Percentiles rank a stretch among this genome's conserved stretches.
Conservation (phyloP, 1,139 yeast species). For the Kurtzmaniella quercitrusa region DNA sequence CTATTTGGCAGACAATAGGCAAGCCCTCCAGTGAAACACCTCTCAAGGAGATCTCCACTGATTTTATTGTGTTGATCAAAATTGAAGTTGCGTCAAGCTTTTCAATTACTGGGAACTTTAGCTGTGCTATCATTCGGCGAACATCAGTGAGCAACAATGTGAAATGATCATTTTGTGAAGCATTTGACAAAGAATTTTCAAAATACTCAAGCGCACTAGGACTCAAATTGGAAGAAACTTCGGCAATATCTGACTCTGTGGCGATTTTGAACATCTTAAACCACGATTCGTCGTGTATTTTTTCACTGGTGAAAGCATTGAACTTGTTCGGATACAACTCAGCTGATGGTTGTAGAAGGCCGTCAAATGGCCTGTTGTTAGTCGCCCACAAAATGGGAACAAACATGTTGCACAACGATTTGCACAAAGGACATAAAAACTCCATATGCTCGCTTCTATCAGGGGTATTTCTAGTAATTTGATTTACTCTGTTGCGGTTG, state of each 20-base stretch:
- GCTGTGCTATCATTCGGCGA: conserved; percentile 31
- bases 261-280: conserved; percentile 18
- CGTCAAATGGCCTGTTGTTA: conserved; percentile 29
- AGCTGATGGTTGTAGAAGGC: conserved; percentile 16
- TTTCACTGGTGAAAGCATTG: conserved; percentile 11
- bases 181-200: conserved; percentile 10
- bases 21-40: conserved; percentile 42
- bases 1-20: conserved; percentile 52
- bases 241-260: conserved; percentile 22
- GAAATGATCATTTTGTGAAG: conserved; percentile 24
- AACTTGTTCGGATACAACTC: conserved; percentile 9
- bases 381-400: conserved; percentile 61
- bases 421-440: conserved; percentile 87
- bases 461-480: conserved; percentile 78
- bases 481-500: conserved; percentile 54
- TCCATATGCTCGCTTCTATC: conserved; percentile 69
- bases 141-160: conserved; percentile 26
- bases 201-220: conserved; percentile 27
- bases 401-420: conserved; percentile 78
- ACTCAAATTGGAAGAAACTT: conserved; percentile 19
- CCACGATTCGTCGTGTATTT: conserved; percentile 25
- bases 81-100: conserved; percentile 34
- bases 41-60: conserved; percentile 63
- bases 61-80: conserved; percentile 54
- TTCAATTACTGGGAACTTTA: conserved; percentile 38